Conservation (phyloP, 306 rosid species). For the Cotoneaster glaucophyllus region DNA sequence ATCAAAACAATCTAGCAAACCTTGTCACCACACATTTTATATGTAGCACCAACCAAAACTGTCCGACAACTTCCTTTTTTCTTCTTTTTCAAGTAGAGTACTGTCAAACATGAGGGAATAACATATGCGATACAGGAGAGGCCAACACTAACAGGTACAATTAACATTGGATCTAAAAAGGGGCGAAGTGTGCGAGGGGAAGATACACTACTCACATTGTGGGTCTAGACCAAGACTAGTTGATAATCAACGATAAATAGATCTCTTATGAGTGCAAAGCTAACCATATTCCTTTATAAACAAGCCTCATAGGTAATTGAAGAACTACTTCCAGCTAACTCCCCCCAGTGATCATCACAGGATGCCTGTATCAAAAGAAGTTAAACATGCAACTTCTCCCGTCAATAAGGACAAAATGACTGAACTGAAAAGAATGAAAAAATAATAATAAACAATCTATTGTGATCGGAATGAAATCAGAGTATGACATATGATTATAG, state of each 20-base stretch:
- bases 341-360: not conserved
- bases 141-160: not conserved
- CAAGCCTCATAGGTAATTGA: not conserved
- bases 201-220: not conserved
- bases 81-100: not conserved
- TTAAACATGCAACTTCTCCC: not conserved
- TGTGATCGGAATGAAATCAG: not conserved
- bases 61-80: not conserved
- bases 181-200: not conserved
- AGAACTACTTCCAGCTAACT: not conserved
- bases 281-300: not conserved
- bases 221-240: not conserved
- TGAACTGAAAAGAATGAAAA: not conserved
- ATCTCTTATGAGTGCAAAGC: not conserved
- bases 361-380: slow-evolving; percentile 7
- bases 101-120: not conserved
- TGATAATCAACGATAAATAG: not conserved
- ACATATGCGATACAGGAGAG: not conserved
- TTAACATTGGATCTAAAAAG: not conserved
- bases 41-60: not conserved
- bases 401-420: not conserved
- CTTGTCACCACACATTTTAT: not conserved
- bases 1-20: not conserved
- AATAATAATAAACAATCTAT: not conserved
- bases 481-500: no score